Evolutionary conservation across 257 asterid species (phyloP).

Genomic region (Solanum sejunctum): DNA sequence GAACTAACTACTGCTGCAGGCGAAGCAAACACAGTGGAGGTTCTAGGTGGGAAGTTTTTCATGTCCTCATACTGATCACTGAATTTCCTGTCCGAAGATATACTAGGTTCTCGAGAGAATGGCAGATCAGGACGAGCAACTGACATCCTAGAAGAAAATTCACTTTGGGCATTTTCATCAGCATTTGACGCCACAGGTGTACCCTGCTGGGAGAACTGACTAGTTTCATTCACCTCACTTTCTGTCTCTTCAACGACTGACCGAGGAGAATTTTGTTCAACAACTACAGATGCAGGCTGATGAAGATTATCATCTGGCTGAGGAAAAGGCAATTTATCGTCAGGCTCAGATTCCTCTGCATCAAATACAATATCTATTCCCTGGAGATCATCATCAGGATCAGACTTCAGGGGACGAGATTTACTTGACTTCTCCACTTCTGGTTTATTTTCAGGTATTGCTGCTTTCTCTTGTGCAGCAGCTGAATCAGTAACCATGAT

Average conservation of each 20-base stretch:
- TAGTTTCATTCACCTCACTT: conserved; percentile 51
- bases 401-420: conserved; percentile 53
- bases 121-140: conserved; percentile 51
- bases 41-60: conserved; percentile 28
- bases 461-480: conserved; percentile 32
- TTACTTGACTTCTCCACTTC: conserved; percentile 49
- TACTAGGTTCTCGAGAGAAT: conserved; percentile 61
- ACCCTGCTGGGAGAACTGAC: conserved; percentile 47
- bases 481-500: conserved; percentile 30
- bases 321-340: conserved; percentile 79
- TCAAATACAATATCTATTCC: conserved; percentile 94
- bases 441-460: conserved; percentile 32
- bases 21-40: conserved; percentile 26
- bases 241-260: conserved; percentile 86
- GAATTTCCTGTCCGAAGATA: conserved; percentile 66
- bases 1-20: conserved; percentile 29
- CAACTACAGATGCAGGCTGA: conserved; percentile 39
- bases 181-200: conserved; percentile 34
- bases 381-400: conserved; percentile 91
- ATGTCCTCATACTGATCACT: conserved; percentile 38
- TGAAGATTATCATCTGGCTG: conserved; percentile 71
- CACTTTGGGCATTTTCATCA: conserved; percentile 62
- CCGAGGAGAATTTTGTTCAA: conserved; percentile 61
- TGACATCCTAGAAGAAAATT: conserved; percentile 70
- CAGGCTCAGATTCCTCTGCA: conserved; percentile 86